Evolutionary conservation across 176 grass and related monocot genomes (phyloP), one percentile per base, ranked within the genome.

Genomic region (Avena eriantha): DNA sequence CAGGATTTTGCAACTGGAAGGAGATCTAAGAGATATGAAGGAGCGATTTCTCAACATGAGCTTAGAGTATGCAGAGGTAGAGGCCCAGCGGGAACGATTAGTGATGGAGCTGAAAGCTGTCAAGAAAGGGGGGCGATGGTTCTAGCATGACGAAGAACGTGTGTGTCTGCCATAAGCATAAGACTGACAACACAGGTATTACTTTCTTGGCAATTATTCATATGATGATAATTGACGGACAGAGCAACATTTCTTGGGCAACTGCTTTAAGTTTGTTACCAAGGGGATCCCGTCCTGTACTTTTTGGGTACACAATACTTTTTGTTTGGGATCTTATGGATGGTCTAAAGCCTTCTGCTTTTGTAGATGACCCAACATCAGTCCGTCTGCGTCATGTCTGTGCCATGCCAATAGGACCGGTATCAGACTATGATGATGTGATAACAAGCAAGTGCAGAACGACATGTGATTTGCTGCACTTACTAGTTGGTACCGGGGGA

Each of bases 31-130:
- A 83, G 95, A 98, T 77, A 98, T 98, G 93, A 92, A 88, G 64
- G 93, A 98, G 31, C 91, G 95, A 5, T 82, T 93, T 46, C 88
- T 93, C 51, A 93, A 90, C 66, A 98, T 95, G 93, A 98, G 95
- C 68, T 90, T 98, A 77, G 89, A 93, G 79, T 98, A 98, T 74
- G 95, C 95, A 48, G 88, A 98, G 77, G 95, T 98, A 39, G 95
- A 98, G 77, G 93, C 95, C 56, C 87, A 98, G 80, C 88, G 95
- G 23, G 95, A 98, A 47, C 87, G 85, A n/a, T 89, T 98, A 65
- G 91, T 98, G 45, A 91, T 91, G 93, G 92, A 98, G 85, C 89
- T 98, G 68, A 98, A 98, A 87, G 72, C 89, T 79, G 60, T 77
- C 39, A 95, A 98, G 85, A 84, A 91, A 73, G 94, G 91, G 23